Evolutionary conservation across 768 basidiomycete genomes (phyloP).

Genomic region (Suillus bovinus): DNA sequence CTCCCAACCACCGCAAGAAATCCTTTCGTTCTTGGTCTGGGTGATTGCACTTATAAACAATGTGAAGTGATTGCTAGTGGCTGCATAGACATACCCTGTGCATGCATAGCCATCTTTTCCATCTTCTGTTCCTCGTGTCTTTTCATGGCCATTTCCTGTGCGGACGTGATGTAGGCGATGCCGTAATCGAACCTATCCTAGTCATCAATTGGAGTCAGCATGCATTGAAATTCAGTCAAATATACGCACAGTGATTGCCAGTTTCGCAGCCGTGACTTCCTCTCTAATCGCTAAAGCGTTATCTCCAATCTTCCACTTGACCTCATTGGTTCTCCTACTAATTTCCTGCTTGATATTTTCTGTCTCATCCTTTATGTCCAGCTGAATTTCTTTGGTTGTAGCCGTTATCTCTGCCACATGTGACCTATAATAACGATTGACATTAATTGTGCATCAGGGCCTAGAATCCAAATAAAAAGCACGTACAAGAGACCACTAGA

Average conservation of each 20-base stretch:
- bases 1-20: background rate
- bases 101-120: background rate
- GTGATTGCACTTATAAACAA: background rate
- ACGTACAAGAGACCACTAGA: background rate
- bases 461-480: background rate
- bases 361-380: background rate
- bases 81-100: background rate
- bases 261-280: background rate
- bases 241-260: background rate
- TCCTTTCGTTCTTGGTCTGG: background rate
- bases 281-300: background rate
- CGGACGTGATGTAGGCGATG: background rate
- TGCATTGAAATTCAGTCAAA: background rate
- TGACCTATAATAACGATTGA: background rate
- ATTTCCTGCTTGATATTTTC: background rate
- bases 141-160: background rate
- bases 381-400: background rate
- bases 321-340: background rate
- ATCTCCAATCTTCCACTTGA: background rate
- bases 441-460: background rate
- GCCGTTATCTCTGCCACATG: background rate
- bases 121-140: background rate
- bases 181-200: background rate
- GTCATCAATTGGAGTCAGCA: background rate
- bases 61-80: background rate